Base-by-base conservation (phyloP, 148 eudicot genomes). In the Pharnaceum exiguum region DNA sequence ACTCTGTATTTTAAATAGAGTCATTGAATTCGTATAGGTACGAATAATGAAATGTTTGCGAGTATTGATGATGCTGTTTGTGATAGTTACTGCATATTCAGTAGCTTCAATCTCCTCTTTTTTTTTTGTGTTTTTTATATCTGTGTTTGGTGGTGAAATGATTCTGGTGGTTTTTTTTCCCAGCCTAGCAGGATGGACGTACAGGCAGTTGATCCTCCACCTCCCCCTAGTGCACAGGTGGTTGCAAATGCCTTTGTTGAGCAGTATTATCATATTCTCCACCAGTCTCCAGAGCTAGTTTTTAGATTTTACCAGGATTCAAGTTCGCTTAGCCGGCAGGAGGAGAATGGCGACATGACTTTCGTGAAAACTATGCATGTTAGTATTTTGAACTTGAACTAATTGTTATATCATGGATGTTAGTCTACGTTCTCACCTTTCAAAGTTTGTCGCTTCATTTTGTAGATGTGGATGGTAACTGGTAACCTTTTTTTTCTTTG, bases 181-280 rank as follows among this genome's bases (percentile, higher is more conserved):
- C n/a, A n/a, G n/a, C n/a, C n/a, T n/a, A 46, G 62, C 62, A 65
- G 55, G 51, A 65, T 65, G 70, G 62, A 62, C 55, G 29, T 57
- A 12, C 70, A 65, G 46, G 31, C 70, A 37, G 36, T 46, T 7
- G 55, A 46, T 47, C 48, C 56, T 47, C 31, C 46, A 16, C 46
- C 37, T 46, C 53, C 46, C 12, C 70, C 70, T 7, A 46, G 69
- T 62, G 78, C 85, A 27, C 76, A 77, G 65, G 78, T 79, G 59
- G 76, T 83, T 67, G 95, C 83, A 27, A 76, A 79, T 79, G 95
- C 95, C 42, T 87, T 87, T 62, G 90, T 87, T 7, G 82, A 68
- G 51, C 95, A 87, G 69, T 87, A 81, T 62, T 84, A 87, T 75
- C 78, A 69, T 42, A 81, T 87, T 51, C 90, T 84, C 51, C 85